phyloP scores from a whole-genome alignment of 768 basidiomycete genomes.

The Floccularia luteovirens region DNA sequence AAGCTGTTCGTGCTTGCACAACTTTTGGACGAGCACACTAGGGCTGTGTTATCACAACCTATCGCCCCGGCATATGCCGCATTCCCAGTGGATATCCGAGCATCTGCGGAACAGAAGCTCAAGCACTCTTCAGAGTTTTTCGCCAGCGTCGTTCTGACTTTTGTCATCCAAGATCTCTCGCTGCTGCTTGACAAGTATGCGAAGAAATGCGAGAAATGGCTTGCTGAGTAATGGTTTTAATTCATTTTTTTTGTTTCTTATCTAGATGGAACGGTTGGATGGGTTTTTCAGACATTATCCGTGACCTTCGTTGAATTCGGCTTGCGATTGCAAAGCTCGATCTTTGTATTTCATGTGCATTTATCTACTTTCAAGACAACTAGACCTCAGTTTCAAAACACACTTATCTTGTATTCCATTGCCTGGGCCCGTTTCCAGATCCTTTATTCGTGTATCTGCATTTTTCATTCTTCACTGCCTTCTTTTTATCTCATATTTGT shows the following conservation, averaged over 20 bases:
- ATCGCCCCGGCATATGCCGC: slow-evolving; percentile 66
- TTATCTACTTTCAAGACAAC: too few relatives aligned
- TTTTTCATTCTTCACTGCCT: neutral
- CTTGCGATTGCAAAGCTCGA: too few relatives aligned
- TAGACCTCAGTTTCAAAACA: too few relatives aligned
- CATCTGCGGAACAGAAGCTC: slow-evolving; percentile 64
- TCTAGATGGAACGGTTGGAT: too few relatives aligned
- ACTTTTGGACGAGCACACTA: slow-evolving; percentile 82
- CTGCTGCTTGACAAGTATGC: slow-evolving; percentile 88
- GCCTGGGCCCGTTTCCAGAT: too few relatives aligned
- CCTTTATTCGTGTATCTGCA: slow-evolving; percentile 2
- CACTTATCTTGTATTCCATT: too few relatives aligned
- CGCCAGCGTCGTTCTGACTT: slow-evolving; percentile 79
- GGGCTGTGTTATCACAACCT: slow-evolving; percentile 59
- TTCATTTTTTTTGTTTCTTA: slow-evolving; percentile 10
- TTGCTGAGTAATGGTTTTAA: slow-evolving; percentile 53
- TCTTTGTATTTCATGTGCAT: too few relatives aligned
- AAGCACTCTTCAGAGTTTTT: slow-evolving; percentile 89
- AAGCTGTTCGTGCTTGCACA: slow-evolving; percentile 70
- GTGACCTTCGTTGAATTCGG: too few relatives aligned
- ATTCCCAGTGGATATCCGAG: slow-evolving; percentile 57
- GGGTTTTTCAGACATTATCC: too few relatives aligned
- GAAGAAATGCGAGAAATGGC: slow-evolving; percentile 91
- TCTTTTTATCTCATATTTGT: neutral
- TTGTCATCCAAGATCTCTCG: slow-evolving; percentile 84